Conservation (phyloP, 106 monocot species). For the Posidonia australis region DNA sequence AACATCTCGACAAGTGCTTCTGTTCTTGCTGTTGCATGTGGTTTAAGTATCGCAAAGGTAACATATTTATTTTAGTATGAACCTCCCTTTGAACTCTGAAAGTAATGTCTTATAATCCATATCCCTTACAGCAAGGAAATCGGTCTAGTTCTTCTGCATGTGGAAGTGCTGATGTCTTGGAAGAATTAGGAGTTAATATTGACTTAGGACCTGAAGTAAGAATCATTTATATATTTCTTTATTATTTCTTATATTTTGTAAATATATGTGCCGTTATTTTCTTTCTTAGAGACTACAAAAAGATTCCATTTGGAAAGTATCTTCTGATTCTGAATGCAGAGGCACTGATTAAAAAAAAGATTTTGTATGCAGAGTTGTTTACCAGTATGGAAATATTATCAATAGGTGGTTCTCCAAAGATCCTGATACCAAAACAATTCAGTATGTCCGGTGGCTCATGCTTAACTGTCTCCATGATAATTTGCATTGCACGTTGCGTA, state of each 20-base stretch:
- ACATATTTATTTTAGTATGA: neutral
- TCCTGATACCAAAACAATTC: too few relatives aligned
- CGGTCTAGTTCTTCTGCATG: conserved; percentile 91
- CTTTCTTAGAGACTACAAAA: neutral
- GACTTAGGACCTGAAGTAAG: conserved; percentile 64
- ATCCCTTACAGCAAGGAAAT: conserved; percentile 74
- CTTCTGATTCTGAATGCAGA: too few relatives aligned
- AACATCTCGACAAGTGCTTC: conserved; percentile 93
- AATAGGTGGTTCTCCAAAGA: too few relatives aligned
- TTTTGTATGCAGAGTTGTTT: too few relatives aligned
- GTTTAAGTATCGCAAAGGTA: conserved; percentile 77
- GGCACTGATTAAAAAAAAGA: too few relatives aligned
- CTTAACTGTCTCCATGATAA: too few relatives aligned
- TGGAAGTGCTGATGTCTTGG: conserved; percentile 95
- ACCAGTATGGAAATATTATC: too few relatives aligned
- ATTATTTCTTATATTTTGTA: neutral
- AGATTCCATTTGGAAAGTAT: too few relatives aligned
- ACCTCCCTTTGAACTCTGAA: neutral
- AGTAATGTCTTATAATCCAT: neutral
- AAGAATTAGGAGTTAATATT: conserved; percentile 76
- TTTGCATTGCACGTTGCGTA: too few relatives aligned
- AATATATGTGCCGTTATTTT: neutral
- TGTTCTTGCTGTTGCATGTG: conserved; percentile 73
- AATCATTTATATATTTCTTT: neutral
- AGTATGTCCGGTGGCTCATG: too few relatives aligned